These are phyloP conservation scores for Hypericum perforatum DNA, from an alignment of 345 rosid species.

Conservation along the genomic window DNA sequence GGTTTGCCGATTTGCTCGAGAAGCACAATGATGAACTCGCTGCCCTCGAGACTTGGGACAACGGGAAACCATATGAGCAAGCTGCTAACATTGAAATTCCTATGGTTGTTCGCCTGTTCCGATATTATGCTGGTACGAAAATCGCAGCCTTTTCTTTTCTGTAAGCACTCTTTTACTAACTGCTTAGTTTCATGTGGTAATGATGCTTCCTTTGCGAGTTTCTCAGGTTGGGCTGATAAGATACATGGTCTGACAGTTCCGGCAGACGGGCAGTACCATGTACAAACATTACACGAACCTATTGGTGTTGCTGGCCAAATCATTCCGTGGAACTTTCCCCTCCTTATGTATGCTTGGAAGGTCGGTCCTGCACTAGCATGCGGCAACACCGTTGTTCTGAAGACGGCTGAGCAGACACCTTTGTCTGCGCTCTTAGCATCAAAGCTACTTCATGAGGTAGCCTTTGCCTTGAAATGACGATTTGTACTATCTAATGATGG, in stretches of 20 bases:
- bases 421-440: conserved; percentile 58
- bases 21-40: conserved; percentile 79
- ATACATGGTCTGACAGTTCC: conserved; percentile 82
- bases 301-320: conserved; percentile 95
- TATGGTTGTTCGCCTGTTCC: conserved; percentile 47
- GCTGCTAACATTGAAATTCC: conserved; percentile 66
- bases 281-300: conserved; percentile 84
- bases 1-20: conserved; percentile 81
- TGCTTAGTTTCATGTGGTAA: conserved; percentile 2
- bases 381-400: conserved; percentile 77
- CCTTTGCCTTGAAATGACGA: neutral
- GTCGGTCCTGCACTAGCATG: conserved; percentile 89
- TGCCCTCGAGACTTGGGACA: conserved; percentile 86
- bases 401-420: conserved; percentile 93
- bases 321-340: conserved; percentile 97
- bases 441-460: conserved; percentile 69
- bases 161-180: neutral
- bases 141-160: too few relatives aligned
- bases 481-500: neutral
- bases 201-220: neutral
- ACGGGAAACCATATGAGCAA: conserved; percentile 78
- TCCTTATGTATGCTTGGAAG: conserved; percentile 83
- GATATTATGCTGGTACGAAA: conserved; percentile 79
- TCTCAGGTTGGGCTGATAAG: conserved; percentile 91
- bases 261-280: conserved; percentile 63